Base-by-base conservation (phyloP, 1,139 yeast species). In the Candida anutae region DNA sequence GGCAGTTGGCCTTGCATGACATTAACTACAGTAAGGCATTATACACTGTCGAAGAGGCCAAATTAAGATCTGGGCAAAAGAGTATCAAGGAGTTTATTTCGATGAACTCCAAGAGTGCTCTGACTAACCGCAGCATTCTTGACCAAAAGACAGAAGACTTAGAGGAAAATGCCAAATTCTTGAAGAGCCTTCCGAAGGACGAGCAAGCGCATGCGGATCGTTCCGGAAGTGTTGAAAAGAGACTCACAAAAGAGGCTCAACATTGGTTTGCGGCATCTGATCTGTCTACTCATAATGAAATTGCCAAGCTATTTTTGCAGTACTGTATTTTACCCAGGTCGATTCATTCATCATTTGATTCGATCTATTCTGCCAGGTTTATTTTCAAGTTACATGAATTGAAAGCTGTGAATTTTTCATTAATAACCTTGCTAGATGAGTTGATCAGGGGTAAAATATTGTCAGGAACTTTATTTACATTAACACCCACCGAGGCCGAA, bases 281-380 rank as follows among this genome's bases (percentile, higher is more conserved):
- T n/a, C 6, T 9, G 3, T 13, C 16, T 9, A 6, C 16, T 8
- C 23, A 32, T 4, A 34, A 23, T 6, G 30, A 32, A 13, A 55
- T 54, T 24, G 39, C 59, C 10, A 45, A 48, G 21, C 48, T 55
- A 5, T 65, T 85, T 32, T 46, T 84, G 20, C 78, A 80, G 35
- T 55, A 56, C 30, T 84, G 95, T 51, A 45, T 85, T 5, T 53
- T 87, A 13, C 96, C 95, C 11, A 64, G 96, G 41, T 69, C 79
- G 3, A 51, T 80, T 3, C 85, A 80, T 40, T 83, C 96, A 0
- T 78, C 95, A 0, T 72, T 78, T 36, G 98, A 88, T 56, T 95
- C 97, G 0, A 66, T 81, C 1, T 87, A 59, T 46, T 57, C 77
- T 24, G 75, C 85, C 1, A 61, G 68, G 32, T 84, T 87, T 45